phyloP scores from a whole-genome alignment of 768 basidiomycete genomes.

The Lactifluus echinatus region DNA sequence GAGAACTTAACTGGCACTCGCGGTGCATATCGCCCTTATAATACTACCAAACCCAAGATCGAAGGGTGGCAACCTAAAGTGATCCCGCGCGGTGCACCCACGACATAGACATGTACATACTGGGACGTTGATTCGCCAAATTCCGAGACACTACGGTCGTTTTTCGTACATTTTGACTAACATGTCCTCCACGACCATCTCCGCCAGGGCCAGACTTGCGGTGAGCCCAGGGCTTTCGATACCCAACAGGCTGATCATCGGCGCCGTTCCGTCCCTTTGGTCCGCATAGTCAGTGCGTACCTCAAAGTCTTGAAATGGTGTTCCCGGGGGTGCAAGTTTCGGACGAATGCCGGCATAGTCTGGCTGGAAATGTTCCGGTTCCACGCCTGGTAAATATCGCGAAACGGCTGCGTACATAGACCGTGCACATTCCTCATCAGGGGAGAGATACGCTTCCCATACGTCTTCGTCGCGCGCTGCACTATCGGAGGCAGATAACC shows the following conservation, averaged over 20 bases:
- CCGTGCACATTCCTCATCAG: constrained; percentile 48
- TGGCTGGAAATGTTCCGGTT: constrained; percentile 52
- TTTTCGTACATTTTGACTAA: constrained; percentile 24
- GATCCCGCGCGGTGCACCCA: constrained; percentile 34
- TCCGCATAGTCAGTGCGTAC: constrained; percentile 51
- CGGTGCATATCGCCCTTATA: constrained; percentile 84
- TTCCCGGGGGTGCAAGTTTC: constrained; percentile 66
- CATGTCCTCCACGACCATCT: constrained; percentile 63
- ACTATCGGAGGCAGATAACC: constrained; percentile 51
- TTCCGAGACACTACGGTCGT: constrained; percentile 1
- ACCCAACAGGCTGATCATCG: constrained; percentile 78
- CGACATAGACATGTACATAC: constrained; percentile 7
- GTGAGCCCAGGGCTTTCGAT: constrained; percentile 94
- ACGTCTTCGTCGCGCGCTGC: constrained; percentile 53
- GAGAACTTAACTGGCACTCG: constrained; percentile 93
- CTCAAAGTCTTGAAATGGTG: constrained; percentile 80
- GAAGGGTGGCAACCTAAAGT: constrained; percentile 77
- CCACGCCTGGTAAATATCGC: constrained; percentile 61
- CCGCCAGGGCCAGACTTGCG: constrained; percentile 77
- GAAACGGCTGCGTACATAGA: constrained; percentile 69
- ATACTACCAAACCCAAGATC: constrained; percentile 77
- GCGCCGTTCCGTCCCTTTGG: constrained; percentile 25
- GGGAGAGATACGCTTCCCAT: constrained; percentile 61
- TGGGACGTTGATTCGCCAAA: not conserved
- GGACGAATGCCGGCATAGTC: constrained; percentile 86